A percentile compares a stretch with the other conserved stretches of the same genome.
These are phyloP conservation scores for Lentinula lateritia DNA, from an alignment of 768 basidiomycete species.

Conservation along the genomic window DNA sequence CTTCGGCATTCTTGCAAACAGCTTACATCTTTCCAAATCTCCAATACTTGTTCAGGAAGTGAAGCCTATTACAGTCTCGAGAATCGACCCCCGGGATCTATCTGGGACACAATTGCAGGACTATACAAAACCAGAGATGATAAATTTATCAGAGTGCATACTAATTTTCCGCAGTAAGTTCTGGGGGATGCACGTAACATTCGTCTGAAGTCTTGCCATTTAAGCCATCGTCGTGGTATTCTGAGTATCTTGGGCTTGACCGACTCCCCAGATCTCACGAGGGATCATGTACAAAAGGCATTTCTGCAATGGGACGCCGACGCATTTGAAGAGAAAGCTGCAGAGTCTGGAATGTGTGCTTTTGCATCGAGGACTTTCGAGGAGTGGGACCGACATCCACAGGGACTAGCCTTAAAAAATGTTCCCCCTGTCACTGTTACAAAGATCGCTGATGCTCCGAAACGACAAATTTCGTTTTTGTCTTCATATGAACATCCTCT, in stretches of 20 bases:
- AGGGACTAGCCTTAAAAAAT: conserved; percentile 34
- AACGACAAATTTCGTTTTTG: conserved; percentile 13
- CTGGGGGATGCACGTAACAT: too few species aligned
- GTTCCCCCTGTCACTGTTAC: conserved; percentile 36
- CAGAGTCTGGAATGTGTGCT: conserved; percentile 39
- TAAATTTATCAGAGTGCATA: conserved; percentile 49
- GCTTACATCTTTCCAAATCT: too few species aligned
- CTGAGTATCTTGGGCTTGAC: conserved; percentile 36
- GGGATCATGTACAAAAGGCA: conserved; percentile 30
- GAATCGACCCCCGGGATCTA: conserved; percentile 22
- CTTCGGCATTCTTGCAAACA: too few species aligned
- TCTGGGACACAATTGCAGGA: conserved; percentile 49
- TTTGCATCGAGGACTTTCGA: conserved; percentile 43
- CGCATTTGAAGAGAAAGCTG: conserved; percentile 44
- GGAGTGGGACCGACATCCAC: conserved; percentile 46
- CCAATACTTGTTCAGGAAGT: too few species aligned
- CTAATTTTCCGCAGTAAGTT: conserved; percentile 57
- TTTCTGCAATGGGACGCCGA: conserved; percentile 35
- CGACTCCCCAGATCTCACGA: conserved; percentile 23
- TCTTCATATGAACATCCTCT: conserved; percentile 26
- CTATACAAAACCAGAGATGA: conserved; percentile 48
- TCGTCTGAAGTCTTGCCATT: not conserved
- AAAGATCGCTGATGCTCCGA: conserved; percentile 45
- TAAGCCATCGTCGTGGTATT: conserved; percentile 47
- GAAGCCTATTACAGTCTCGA: conserved; percentile 38